Conservation (phyloP, 2,329 filamentous ascomycete species). For the Coleophoma eucalyptorum region DNA sequence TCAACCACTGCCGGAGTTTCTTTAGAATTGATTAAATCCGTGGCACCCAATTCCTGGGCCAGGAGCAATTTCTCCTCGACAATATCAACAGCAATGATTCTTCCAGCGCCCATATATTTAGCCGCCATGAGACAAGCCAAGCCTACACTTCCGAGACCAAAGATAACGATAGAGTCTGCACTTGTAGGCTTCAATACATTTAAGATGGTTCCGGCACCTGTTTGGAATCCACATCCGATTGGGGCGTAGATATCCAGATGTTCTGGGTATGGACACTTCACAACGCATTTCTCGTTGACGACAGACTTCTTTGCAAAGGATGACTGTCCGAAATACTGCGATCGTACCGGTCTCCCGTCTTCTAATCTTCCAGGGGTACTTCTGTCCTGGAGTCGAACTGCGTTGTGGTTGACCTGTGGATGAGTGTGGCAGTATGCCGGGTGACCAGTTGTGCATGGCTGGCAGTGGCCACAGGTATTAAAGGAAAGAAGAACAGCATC, state of each 20-base stretch:
- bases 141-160: constrained; percentile 35
- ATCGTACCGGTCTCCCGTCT: constrained; percentile 11
- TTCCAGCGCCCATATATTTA: constrained; percentile 20
- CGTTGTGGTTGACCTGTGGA: constrained; percentile 15
- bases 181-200: constrained; percentile 27
- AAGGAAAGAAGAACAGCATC: constrained; percentile 29
- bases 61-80: constrained; percentile 35
- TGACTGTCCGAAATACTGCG: constrained; percentile 27
- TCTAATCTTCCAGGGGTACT: constrained; percentile 9
- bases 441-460: constrained; percentile 20
- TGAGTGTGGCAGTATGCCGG: constrained; percentile 23
- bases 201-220: constrained; percentile 34
- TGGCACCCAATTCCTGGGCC: constrained; percentile 39
- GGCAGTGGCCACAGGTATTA: constrained; percentile 26
- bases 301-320: constrained; percentile 21
- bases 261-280: constrained; percentile 16
- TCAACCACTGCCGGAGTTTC: constrained; percentile 22
- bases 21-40: constrained; percentile 32
- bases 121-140: constrained; percentile 34
- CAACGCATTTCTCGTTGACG: constrained; percentile 19
- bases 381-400: constrained; percentile 9
- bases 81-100: constrained; percentile 41
- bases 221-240: constrained; percentile 37
- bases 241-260: constrained; percentile 30
- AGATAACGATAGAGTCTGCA: constrained; percentile 27